Evolutionary conservation across 805 yeast species (phyloP), one percentile per base, ranked within the genome.

Genomic region (Nakazawaea ambrosiae): DNA sequence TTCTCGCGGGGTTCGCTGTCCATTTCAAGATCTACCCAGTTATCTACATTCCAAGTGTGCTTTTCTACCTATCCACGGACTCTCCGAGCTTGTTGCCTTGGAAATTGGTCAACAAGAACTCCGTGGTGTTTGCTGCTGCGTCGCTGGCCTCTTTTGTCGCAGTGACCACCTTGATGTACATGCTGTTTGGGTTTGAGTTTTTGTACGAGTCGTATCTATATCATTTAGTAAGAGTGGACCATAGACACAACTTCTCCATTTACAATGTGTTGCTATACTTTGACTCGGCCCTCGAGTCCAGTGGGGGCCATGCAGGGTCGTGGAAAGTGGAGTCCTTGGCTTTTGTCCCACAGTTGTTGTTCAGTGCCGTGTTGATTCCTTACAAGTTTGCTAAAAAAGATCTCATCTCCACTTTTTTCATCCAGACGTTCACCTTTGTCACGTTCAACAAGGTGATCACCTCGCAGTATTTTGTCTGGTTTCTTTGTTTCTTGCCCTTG

Each of bases 401-500:
- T 34, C 46, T 79, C 5, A 53, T 70, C 16, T 64, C 70, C 33
- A 67, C 81, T 2, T 51, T 82, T 44, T 89, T 90, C 44, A 62
- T 88, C 10, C 92, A 84, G 54, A 83, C 94, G 0, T 72, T 81
- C 49, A 66, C 78, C n/a, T 84, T 83, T 58, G 88, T 83, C 14
- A 65, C 85, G 1, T 82, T 73, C 58, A 83, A 83, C 60, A 83
- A 83, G 58, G 92, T 83, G 17, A 79, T 87, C 50, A 92, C 98
- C 0, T 86, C 96, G 1, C 98, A 92, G 61, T 92, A 92, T 59
- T 92, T 92, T 58, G 75, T 90, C 44, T 92, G 98, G 98, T 92
- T 82, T 51, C 61, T 92, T 48, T 83, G 88, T 11, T 75, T 89
- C 46, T 57, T 90, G 30, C 97, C 98, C 2, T 74, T 84, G 38